Evolutionary conservation across 352 stramenopile species (phyloP).

Genomic region (Lagenidium giganteum): DNA sequence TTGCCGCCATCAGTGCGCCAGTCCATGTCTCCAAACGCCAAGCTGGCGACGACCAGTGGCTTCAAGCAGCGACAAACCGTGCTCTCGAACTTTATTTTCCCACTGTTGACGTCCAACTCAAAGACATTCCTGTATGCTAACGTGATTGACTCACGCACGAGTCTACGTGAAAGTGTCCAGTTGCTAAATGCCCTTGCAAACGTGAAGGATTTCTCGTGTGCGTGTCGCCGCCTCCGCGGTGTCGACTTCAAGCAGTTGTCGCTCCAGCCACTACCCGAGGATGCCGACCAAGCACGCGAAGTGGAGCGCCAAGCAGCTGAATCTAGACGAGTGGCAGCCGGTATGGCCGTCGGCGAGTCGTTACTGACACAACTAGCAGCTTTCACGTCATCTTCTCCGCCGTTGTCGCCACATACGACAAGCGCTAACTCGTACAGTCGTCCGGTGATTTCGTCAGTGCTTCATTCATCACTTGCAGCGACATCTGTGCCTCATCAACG

Average conservation of each 20-base stretch:
- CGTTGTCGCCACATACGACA: too few species aligned
- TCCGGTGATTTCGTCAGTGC: too few species aligned
- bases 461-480: too few species aligned
- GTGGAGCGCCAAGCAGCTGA: constrained; percentile 2
- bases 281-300: constrained; percentile 7
- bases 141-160: constrained; percentile 64
- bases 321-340: constrained; percentile 2
- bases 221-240: constrained; percentile 42
- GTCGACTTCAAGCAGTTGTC: constrained; percentile 43
- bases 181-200: constrained; percentile 63
- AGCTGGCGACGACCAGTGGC: neutral
- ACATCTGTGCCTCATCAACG: too few species aligned
- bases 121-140: constrained; percentile 65
- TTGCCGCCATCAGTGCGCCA: neutral
- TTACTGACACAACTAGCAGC: constrained; percentile 26
- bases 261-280: constrained; percentile 27
- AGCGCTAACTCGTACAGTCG: too few species aligned
- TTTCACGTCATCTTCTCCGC: neutral
- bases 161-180: constrained; percentile 50
- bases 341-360: constrained; percentile 23
- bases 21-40: neutral
- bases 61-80: constrained; percentile 1
- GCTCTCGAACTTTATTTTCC: constrained; percentile 59
- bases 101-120: constrained; percentile 50
- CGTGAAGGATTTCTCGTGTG: constrained; percentile 46